Evolutionary conservation across 169 alveolate species (phyloP).

Genomic region (Plasmodium ovale): DNA sequence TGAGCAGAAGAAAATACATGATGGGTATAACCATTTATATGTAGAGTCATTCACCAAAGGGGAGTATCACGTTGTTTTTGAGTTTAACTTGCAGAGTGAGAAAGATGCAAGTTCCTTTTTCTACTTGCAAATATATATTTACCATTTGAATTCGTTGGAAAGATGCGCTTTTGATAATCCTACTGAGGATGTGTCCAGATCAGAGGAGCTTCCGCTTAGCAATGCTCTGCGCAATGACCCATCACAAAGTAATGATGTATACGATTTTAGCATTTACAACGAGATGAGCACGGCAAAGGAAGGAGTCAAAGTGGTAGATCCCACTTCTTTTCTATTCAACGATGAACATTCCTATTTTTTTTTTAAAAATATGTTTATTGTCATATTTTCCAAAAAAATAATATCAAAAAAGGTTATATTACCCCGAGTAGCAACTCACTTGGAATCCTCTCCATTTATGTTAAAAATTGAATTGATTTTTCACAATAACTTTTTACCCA

Average conservation of each 20-base stretch:
- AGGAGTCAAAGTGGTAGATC: neutral
- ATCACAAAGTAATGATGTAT: neutral
- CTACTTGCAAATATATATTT: conserved; percentile 54
- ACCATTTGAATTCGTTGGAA: conserved; percentile 12
- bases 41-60: conserved; percentile 54
- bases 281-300: neutral
- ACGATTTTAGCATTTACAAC: neutral
- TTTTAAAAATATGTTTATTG: conserved; percentile 14
- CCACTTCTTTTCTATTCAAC: conserved; percentile 2
- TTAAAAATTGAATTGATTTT: conserved; percentile 33
- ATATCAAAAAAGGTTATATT: conserved; percentile 14
- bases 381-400: conserved; percentile 5
- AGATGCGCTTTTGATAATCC: conserved; percentile 10
- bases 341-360: conserved; percentile 14
- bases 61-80: conserved; percentile 31
- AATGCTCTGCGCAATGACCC: too few species aligned
- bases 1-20: conserved; percentile 14
- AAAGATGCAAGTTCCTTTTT: conserved; percentile 21
- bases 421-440: conserved; percentile 4
- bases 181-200: neutral
- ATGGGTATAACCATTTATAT: conserved; percentile 47
- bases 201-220: neutral
- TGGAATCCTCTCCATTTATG: neutral
- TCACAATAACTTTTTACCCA: conserved; percentile 38
- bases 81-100: conserved; percentile 28